phyloP scores from a whole-genome alignment of 208 protist genomes.

The Kentomonas sorsogonicus region DNA sequence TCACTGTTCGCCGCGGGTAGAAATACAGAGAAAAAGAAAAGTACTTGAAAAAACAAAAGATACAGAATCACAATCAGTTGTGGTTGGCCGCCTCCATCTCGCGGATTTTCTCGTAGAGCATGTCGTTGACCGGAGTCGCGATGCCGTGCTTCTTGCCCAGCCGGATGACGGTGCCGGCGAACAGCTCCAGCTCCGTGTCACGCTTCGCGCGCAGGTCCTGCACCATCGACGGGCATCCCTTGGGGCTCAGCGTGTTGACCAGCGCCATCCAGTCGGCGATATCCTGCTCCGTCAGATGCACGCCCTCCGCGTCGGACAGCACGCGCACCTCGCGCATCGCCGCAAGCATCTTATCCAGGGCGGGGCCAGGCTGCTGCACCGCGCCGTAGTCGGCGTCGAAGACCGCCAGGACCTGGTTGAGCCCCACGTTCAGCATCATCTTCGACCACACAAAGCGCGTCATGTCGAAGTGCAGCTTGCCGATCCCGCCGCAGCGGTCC shows the following conservation, averaged over 20 bases:
- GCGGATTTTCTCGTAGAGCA: background rate
- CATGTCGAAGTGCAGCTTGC: slow-evolving; percentile 8
- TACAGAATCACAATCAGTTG: no score
- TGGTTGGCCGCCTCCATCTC: no score
- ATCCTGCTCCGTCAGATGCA: slow-evolving; percentile 10
- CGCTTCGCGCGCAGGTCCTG: slow-evolving; percentile 12
- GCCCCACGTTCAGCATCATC: slow-evolving; percentile 15
- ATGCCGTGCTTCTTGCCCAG: slow-evolving; percentile 11
- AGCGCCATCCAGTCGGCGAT: slow-evolving; percentile 11
- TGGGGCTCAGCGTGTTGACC: slow-evolving; percentile 6
- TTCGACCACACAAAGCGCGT: slow-evolving; percentile 15
- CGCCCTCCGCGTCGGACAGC: background rate
- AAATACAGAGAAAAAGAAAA: background rate
- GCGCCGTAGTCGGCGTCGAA: slow-evolving; percentile 5
- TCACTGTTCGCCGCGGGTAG: no score
- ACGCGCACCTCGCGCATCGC: slow-evolving; percentile 13
- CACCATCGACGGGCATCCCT: slow-evolving; percentile 7
- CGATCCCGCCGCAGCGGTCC: background rate
- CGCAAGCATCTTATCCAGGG: background rate
- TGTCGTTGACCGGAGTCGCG: slow-evolving; percentile 7
- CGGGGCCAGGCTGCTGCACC: slow-evolving; percentile 3
- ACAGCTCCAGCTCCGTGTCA: slow-evolving; percentile 14
- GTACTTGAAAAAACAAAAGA: background rate
- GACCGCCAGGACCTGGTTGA: slow-evolving; percentile 12
- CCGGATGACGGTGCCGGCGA: slow-evolving; percentile 13